Base-by-base conservation (phyloP, 176 grass and related monocot genomes). In the Zizania latifolia region DNA sequence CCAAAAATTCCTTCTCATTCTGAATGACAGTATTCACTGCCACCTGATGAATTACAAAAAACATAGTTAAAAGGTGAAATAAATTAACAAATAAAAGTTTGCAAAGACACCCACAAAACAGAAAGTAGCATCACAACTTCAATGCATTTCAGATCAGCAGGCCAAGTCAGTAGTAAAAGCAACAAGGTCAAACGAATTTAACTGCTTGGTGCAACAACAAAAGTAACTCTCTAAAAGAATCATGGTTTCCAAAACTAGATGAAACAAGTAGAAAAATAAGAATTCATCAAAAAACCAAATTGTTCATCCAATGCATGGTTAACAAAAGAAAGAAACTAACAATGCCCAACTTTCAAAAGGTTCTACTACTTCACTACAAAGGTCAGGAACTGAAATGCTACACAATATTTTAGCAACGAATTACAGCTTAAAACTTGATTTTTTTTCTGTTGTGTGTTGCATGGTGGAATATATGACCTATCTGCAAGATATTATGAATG, bases 1-100 rank as follows among this genome's bases (percentile, higher is more conserved):
- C 70, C 74, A 94, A 94, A 56, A 94, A 94, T 48, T 91, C 92
- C 65, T 91, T 91, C 54, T 94, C 88, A 32, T 86, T 80, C 85
- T 94, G 85, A 86, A 94, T 89, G 34, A 86, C 70, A 34, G 92
- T 94, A 60, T 88, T 94, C 57, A 94, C 80, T 10, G 92, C 92
- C 45, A 94, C 92, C 92, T 94, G 66, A 60, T 68, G 14, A 72
- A 60, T 4, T 14, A 72, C 29, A 65, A 65, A 65, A 71, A 4
- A 58, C 15, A n/a, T 57, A 70, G 28, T 40, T 64, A 70, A n/a
- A 68, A 40, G 15, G 16, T 16, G 15, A 64, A 68, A 11, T 54
- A 8, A 68, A 11, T 54, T 6, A 65, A 13, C 13, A 63, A 43
- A 60, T 44, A 15, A 2, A 45, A 23, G 8, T 28, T 53, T 35